phyloP scores from a whole-genome alignment of 371 early-diverging fungal species.

The Mortierella sp. region DNA sequence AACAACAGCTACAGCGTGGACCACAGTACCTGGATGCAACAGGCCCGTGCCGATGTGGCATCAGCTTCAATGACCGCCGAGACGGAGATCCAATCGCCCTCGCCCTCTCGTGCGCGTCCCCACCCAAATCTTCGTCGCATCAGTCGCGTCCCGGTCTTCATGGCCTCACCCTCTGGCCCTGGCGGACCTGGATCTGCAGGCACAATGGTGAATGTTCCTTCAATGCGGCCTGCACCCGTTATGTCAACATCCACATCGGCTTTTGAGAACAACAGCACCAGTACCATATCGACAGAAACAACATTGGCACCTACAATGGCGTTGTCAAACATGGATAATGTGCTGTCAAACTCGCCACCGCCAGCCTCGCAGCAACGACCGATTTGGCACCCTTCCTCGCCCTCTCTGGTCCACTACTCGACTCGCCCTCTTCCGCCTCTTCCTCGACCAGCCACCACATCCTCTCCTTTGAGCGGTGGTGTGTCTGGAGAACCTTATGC shows the following conservation, averaged over 20 bases:
- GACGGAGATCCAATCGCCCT: background rate
- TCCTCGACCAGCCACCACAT: background rate
- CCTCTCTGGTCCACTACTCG: conserved; percentile 17
- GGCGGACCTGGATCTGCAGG: background rate
- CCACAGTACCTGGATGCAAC: background rate
- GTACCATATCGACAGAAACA: background rate
- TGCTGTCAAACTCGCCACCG: background rate
- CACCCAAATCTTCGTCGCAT: conserved; percentile 31
- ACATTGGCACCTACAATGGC: background rate
- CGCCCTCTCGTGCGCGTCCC: conserved; percentile 6
- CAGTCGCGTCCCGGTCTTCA: conserved; percentile 28
- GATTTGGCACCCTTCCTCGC: conserved; percentile 15
- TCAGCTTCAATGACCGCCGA: background rate
- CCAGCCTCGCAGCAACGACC: background rate
- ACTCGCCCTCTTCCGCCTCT: conserved; percentile 18
- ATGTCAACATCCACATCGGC: background rate
- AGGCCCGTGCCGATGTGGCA: background rate
- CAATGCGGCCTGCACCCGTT: background rate
- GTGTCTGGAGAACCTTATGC: background rate
- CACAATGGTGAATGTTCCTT: background rate
- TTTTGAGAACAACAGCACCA: background rate
- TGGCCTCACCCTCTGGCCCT: background rate
- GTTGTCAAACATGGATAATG: background rate
- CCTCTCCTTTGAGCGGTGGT: background rate
- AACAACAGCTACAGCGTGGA: background rate